Percentiles rank a stretch among this genome's conserved stretches.
Conservation (phyloP, 352 stramenopile genomes). For the Phytophthora sp. region DNA sequence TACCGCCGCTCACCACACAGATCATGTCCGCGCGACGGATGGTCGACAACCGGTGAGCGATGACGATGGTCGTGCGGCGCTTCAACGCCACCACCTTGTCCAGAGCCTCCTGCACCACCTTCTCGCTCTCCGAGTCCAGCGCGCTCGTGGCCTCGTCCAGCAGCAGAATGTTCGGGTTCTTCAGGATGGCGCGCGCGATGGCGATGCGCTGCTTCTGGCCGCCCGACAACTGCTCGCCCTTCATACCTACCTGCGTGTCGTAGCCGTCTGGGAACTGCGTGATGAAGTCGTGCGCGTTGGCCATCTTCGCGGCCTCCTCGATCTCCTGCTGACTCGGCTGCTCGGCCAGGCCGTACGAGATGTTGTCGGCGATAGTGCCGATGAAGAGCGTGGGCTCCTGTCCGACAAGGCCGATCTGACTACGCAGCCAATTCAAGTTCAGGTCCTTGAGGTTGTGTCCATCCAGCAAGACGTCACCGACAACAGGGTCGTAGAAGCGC, state of each 20-base stretch:
- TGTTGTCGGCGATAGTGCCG: constrained; percentile 69
- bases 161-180: constrained; percentile 86
- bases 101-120: constrained; percentile 85
- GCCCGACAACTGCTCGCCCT: too few relatives aligned
- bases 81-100: constrained; percentile 60
- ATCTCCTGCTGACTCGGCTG: constrained; percentile 73
- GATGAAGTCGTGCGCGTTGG: constrained; percentile 95
- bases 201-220: too few relatives aligned
- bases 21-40: constrained; percentile 96
- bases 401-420: constrained; percentile 68
- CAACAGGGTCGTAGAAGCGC: constrained; percentile 70
- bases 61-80: constrained; percentile 90
- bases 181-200: too few relatives aligned
- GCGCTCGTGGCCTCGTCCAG: constrained; percentile 93
- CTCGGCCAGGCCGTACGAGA: constrained; percentile 46
- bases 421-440: constrained; percentile 64
- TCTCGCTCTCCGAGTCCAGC: constrained; percentile 82
- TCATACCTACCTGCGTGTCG: constrained; percentile 94
- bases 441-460: constrained; percentile 74
- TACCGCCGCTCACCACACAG: constrained; percentile 92
- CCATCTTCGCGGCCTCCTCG: constrained; percentile 84
- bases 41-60: constrained; percentile 94
- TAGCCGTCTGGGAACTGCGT: constrained; percentile 88
- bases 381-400: constrained; percentile 69
- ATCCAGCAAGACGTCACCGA: constrained; percentile 72